Evolutionary conservation across 179 eudicot species (phyloP), one percentile per base, ranked within the genome.

Genomic region (Carnegiea gigantea): DNA sequence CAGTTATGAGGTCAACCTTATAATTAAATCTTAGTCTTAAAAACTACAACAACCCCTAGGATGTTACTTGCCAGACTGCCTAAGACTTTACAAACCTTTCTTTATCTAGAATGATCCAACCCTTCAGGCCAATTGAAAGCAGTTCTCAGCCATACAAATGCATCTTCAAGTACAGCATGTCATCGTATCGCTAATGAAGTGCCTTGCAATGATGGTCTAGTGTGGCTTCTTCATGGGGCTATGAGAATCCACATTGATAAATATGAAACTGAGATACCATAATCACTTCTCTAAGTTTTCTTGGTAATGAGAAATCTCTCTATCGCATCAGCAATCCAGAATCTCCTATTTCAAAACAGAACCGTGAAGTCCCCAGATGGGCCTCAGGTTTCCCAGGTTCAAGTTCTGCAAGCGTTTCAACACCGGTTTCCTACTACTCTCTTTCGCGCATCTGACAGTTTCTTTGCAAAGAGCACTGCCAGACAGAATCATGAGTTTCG

Each of bases 401-500:
- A 49, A 90, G 88, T 79, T 86, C 87, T 83, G 87, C 76, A 74
- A 80, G 38, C 79, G 81, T 60, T 77, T 73, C 6, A 87, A 91
- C 18, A 84, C 90, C 80, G 87, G 81, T 75, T 26, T 83, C 79
- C 89, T 90, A 38, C 43, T 38, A 40, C 15, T 15, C 14, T 57
- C 62, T 57, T 18, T 15, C 17, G 23, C 2, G 17, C n/a, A 6
- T 57, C 5, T 57, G 88, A 78, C 93, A 90, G 78, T 92, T 91
- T 74, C 92, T 83, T 81, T 92, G 83, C 53, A 92, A 75, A n/a
- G 92, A 92, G 83, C 94, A 90, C 93, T 91, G 90, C 82, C 88
- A 84, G 9, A 84, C 83, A 81, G 83, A 38, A 46, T 86, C 87
- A 2, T 1, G 21, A 21, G 7, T 18, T 57, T 57, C 62, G 20